Evolutionary conservation across 108 stramenopile species (phyloP), one percentile per base, ranked within the genome.

Genomic region (Parmales sp.): DNA sequence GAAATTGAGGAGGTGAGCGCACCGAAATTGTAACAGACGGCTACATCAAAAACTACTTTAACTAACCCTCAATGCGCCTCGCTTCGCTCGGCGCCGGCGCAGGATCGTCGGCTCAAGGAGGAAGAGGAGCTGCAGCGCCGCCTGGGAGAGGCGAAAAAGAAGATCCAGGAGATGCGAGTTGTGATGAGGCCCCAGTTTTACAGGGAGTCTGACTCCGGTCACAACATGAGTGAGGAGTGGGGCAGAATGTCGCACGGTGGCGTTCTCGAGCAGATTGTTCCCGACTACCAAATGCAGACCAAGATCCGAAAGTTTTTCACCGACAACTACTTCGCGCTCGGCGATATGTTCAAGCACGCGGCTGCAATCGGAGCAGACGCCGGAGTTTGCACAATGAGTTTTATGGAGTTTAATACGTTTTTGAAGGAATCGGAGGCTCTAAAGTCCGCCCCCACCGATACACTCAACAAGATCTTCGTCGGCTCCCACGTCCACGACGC

Each of bases 151-250:
- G 54, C 54, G n/a, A 34, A 28, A 13, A 60, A 0, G 0, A 60
- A 60, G 54, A 20, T 60, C 18, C 36, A 13, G 29, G 54, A 60
- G 54, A 60, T 60, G 54, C 26, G 31, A 11, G 31, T 34, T 28
- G 54, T 60, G 31, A 60, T 60, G 54, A 60, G 36, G 54, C 29
- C 54, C 31, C 54, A 60, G 54, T 34, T 60, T 11, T 13, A 20
- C 31, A 34, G 36, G 16, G 54, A 60, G 54, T 28, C 26, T 28
- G 3, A 13, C 31, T 13, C 26, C 26, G 29, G 36, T 28, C 31
- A 60, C 16, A 16, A 34, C 31, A 60, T 60, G 54, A 60, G 29
- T 28, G 54, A 60, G 54, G 54, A 60, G 54, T 60, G 54, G 54
- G 54, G 54, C 6, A 13, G 36, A 28, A 60, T 60, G 54, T 26